phyloP scores from a whole-genome alignment of 1,139 yeast genomes.

The Debaryomyces udenii region DNA sequence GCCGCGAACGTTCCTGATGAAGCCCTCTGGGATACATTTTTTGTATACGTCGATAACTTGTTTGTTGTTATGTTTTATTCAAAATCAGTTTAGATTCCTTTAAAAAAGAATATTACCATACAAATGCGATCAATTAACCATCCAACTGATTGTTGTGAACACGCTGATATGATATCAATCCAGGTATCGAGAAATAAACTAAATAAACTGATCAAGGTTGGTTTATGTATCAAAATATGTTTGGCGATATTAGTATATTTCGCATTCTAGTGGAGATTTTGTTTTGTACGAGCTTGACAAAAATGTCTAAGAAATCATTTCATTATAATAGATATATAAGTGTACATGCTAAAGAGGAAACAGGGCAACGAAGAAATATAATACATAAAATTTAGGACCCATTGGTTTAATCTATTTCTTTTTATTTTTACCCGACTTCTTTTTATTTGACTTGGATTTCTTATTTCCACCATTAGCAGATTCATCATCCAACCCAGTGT shows the following conservation, averaged over 20 bases:
- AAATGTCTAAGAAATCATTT: too few species aligned
- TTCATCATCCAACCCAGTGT: not conserved
- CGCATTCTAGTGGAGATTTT: not conserved
- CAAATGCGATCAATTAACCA: not conserved
- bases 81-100: not conserved
- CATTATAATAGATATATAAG: not conserved
- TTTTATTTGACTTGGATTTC: conserved; percentile 1
- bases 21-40: conserved; percentile 15
- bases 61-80: not conserved
- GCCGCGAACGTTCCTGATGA: conserved; percentile 8
- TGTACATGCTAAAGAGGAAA: not conserved
- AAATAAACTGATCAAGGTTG: not conserved
- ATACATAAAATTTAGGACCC: not conserved
- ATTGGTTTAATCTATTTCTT: conserved; percentile 1
- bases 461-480: not conserved
- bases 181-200: not conserved
- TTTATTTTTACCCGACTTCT: conserved; percentile 8
- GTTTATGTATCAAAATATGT: too few species aligned
- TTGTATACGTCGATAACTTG: not conserved
- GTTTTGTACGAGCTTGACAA: not conserved
- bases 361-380: not conserved
- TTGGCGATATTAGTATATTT: not conserved
- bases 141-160: too few species aligned
- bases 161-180: too few species aligned
- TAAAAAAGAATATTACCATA: not conserved